Evolutionary conservation across 2,329 filamentous ascomycete species (phyloP), one percentile per base, ranked within the genome.

Genomic region (Aspergillus cejpii): DNA sequence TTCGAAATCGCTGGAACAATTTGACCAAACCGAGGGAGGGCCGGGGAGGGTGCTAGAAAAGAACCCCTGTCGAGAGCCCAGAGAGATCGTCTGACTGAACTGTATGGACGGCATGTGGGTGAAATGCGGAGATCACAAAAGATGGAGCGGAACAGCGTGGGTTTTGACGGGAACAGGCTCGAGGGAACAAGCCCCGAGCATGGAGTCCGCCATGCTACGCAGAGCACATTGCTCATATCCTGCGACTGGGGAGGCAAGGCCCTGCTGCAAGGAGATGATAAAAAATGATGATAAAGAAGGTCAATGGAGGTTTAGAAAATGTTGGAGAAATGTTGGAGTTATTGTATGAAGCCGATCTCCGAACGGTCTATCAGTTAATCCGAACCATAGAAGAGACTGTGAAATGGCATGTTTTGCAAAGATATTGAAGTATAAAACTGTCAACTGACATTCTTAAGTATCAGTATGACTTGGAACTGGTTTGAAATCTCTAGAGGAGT

Each of bases 211-310:
- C 67, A 70, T 65, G 64, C 58, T 59, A 63, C 51, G 51, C 63
- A 60, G 54, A 65, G 55, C 49, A 56, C 68, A 69, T 67, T 65
- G 60, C 60, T 71, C 69, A 71, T 71, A 56, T 62, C 63, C 57
- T 51, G 54, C 49, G 39, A 52, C 46, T 52, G 43, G 43, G n/a
- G 37, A 45, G 39, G 27, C 17, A 28, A 47, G 40, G 28, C 28
- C 42, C 27, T 36, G 27, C 15, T 42, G 12, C 37, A 20, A 34
- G 39, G 28, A 19, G 15, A 20, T 11, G 28, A 3, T 15, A 31
- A 8, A 34, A 2, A 37, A 23, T 20, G 34, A 26, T 23, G 15
- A 17, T 37, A 45, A 19, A 10, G 15, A 39, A 28, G 17, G 12
- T 15, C 31, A 23, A 43, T 3, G 39, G 39, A 36, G 24, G 23